These are phyloP conservation scores for Alternaria metachromatica DNA, from an alignment of 2,329 filamentous ascomycete genomes.

Conservation along the genomic window DNA sequence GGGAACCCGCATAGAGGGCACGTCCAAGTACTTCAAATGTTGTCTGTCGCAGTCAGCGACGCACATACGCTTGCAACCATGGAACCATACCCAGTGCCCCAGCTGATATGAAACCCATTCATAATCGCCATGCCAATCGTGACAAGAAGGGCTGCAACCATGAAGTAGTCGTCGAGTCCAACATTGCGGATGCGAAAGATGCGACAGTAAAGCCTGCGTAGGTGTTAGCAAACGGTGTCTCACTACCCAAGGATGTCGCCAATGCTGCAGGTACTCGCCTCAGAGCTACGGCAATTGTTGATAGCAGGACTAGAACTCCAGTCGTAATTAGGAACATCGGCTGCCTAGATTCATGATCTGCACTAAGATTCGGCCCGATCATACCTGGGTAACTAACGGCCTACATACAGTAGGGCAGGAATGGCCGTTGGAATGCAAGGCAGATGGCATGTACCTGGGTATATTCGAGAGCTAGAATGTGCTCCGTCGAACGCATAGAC, in stretches of 20 bases:
- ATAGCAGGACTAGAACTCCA: neutral
- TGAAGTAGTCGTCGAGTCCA: neutral
- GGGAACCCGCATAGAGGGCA: neutral
- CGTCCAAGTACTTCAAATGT: neutral
- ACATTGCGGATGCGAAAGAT: neutral
- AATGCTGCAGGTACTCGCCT: neutral
- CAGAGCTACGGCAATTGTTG: neutral
- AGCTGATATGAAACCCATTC: slow-evolving; percentile 4
- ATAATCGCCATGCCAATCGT: slow-evolving; percentile 3
- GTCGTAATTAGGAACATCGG: neutral
- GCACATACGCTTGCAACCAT: neutral
- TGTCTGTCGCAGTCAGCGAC: neutral
- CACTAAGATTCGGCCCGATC: neutral
- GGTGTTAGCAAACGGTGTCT: neutral
- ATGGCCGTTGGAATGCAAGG: neutral
- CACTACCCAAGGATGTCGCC: neutral
- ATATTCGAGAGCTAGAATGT: neutral
- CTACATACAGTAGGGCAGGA: neutral
- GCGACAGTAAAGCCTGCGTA: neutral
- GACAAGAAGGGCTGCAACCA: neutral
- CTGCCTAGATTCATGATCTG: neutral
- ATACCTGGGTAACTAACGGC: neutral
- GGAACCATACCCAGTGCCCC: slow-evolving; percentile 4
- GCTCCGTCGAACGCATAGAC: neutral
- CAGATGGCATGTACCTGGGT: neutral